Conservation (phyloP, 441 rosid species). For the Erodium trifolium region DNA sequence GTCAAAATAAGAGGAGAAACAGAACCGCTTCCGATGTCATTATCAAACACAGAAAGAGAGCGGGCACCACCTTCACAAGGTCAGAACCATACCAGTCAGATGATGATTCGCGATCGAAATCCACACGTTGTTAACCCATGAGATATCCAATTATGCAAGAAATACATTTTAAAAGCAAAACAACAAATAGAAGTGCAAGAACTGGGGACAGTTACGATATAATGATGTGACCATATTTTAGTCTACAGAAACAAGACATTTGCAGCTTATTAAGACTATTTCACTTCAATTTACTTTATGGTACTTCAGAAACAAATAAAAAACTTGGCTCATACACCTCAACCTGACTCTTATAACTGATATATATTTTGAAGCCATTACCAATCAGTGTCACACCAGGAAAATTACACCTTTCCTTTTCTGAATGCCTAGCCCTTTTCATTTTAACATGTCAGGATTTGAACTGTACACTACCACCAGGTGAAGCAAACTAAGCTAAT, state of each 20-base stretch:
- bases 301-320: background rate
- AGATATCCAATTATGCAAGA: background rate
- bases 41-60: conserved; percentile 81
- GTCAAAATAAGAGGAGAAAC: conserved; percentile 85
- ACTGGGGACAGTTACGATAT: background rate
- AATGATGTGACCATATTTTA: background rate
- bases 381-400: background rate
- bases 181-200: background rate
- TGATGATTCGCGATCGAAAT: conserved; percentile 11
- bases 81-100: conserved; percentile 2
- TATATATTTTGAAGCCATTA: background rate
- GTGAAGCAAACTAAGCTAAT: background rate
- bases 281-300: conserved; percentile 6
- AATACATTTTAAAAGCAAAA: background rate
- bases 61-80: conserved; percentile 74
- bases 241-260: background rate
- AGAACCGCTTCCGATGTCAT: conserved; percentile 82
- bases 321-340: background rate
- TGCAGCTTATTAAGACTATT: background rate
- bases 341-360: conserved; percentile 1
- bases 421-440: background rate
- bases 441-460: background rate
- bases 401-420: background rate
- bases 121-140: background rate
- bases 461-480: background rate